Base-by-base conservation (phyloP, 2,329 filamentous ascomycete species). In the Fusarium sarcochroum region DNA sequence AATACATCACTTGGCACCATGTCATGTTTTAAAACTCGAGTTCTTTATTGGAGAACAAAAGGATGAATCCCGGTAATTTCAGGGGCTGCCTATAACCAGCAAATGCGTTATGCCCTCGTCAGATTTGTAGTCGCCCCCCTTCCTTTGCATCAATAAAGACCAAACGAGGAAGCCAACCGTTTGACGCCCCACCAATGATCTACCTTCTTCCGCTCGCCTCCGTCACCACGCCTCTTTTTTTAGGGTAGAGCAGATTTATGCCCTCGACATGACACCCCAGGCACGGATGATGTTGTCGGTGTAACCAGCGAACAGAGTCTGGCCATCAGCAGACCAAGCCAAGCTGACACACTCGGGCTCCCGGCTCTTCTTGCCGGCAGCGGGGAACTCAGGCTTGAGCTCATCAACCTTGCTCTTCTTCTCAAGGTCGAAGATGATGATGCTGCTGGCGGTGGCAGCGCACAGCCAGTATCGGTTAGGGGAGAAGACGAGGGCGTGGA, bases 321-420 rank as follows among this genome's bases (percentile, higher is more conserved):
- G 95, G 83, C 96, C 96, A 80, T 99, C 96, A 81, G 94, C 95
- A 82, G 90, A 93, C 96, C 96, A 99, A 82, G 95, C 95, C 86
- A 99, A 89, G 82, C 90, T 93, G 80, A 99, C 91, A 85, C 95
- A 98, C 91, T 98, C 95, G 78, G 96, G 96, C 86, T 98, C 95
- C 82, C 94, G 91, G 90, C 91, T 94, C 93, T 98, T 98, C 93
- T 97, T 97, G 87, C 94, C 93, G 82, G 94, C 91, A 82, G 94
- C 97, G 81, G 94, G 88, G 88, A 96, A 98, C 84, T 99, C 96
- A 76, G 95, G 95, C 92, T 97, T 98, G 84, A 99, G 91, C 91
- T 98, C 96, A 80, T 98, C 95, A 81, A 98, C 95, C 92, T 98
- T 98, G 92, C 91, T 97, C 94, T 99, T 99, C 94, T 99, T 99